phyloP scores from a whole-genome alignment of 106 monocot genomes.

The Acanthochlamys bracteata region DNA sequence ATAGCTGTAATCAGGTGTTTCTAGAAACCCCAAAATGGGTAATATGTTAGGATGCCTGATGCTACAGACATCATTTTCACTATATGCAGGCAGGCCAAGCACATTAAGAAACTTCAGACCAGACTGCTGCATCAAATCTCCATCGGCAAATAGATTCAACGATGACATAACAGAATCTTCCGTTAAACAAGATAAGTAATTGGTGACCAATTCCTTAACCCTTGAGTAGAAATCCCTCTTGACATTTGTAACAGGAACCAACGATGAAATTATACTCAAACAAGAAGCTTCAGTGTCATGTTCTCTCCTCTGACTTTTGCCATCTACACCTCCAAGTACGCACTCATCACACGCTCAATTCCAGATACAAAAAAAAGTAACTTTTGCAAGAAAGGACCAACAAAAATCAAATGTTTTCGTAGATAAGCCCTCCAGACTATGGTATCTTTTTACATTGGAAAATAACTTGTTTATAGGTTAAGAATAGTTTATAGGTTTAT shows the following conservation, averaged over 20 bases:
- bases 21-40: constrained; percentile 59
- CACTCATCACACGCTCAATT: too few species aligned
- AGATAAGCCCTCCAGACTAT: too few species aligned
- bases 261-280: constrained; percentile 18
- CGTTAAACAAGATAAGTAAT: constrained; percentile 32
- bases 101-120: constrained; percentile 48
- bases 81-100: constrained; percentile 50
- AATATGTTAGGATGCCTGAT: constrained; percentile 83
- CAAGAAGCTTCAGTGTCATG: too few species aligned
- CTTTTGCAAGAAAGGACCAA: too few species aligned
- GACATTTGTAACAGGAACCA: constrained; percentile 31
- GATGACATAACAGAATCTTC: constrained; percentile 76
- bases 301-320: too few species aligned
- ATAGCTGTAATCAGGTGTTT: constrained; percentile 29
- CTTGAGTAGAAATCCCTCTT: constrained; percentile 20
- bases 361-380: too few species aligned
- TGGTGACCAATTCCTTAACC: constrained; percentile 34
- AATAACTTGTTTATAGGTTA: too few species aligned
- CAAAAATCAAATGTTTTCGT: too few species aligned
- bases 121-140: constrained; percentile 21
- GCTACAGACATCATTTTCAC: constrained; percentile 19
- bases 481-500: too few species aligned
- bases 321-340: too few species aligned
- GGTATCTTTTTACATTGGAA: too few species aligned
- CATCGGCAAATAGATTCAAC: constrained; percentile 49